phyloP scores from a whole-genome alignment of 805 yeast genomes.

The Yamadazyma tumulicola region DNA sequence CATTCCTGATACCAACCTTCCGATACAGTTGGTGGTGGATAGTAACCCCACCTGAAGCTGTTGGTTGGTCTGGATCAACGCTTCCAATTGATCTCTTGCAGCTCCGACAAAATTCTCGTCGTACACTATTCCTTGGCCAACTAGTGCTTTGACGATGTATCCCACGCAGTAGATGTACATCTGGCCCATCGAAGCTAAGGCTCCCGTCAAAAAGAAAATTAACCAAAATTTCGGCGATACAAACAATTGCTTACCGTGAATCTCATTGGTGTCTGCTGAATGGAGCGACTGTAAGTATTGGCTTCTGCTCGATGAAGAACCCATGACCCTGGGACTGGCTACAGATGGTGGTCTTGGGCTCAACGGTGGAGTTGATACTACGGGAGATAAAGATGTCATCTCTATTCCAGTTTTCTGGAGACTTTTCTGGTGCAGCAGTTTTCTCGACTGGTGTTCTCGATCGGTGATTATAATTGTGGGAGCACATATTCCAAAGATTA shows the following conservation, averaged over 20 bases:
- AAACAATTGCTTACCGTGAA: conserved; percentile 4
- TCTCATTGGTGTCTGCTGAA: conserved; percentile 4
- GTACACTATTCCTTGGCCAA: conserved; percentile 16
- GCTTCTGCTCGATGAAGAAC: background rate
- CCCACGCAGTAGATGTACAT: conserved; percentile 48
- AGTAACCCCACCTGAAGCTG: conserved; percentile 71
- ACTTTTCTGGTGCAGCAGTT: conserved; percentile 3
- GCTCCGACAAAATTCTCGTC: conserved; percentile 19
- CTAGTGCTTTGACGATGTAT: conserved; percentile 40
- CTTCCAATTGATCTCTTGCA: conserved; percentile 18
- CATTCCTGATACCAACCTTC: conserved; percentile 62
- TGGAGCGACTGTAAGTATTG: conserved; percentile 2
- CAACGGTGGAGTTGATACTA: conserved; percentile 2
- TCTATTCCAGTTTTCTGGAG: conserved; percentile 9
- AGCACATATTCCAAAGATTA: conserved; percentile 40
- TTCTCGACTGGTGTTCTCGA: conserved; percentile 21
- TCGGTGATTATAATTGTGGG: conserved; percentile 47
- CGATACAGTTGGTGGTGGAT: conserved; percentile 63
- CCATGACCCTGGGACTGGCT: background rate
- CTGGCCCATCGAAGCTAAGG: conserved; percentile 42
- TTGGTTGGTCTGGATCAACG: conserved; percentile 51
- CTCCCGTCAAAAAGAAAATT: conserved; percentile 33
- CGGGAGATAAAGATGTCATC: conserved; percentile 10
- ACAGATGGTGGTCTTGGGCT: conserved; percentile 6
- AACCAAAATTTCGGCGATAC: conserved; percentile 34